Conservation (phyloP, 345 rosid genomes). For the Linum usitatissimum region DNA sequence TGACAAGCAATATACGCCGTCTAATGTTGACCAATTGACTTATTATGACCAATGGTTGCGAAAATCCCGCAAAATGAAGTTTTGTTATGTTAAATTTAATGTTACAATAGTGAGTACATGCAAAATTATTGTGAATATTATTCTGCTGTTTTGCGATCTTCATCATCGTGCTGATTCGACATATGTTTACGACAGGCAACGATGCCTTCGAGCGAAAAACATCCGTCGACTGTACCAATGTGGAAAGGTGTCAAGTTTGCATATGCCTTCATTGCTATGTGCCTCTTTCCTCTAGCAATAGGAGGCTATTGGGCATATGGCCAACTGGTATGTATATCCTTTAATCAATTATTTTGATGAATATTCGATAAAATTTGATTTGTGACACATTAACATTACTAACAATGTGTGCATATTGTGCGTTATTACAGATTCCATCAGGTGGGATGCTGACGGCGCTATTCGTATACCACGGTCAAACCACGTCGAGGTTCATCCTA, state of each 20-base stretch:
- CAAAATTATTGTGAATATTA: too few species aligned
- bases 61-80: too few species aligned
- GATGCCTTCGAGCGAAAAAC: conserved; percentile 66
- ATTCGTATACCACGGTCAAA: conserved; percentile 24
- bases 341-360: too few species aligned
- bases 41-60: too few species aligned
- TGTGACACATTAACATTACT: too few species aligned
- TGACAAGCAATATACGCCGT: too few species aligned
- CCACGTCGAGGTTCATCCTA: conserved; percentile 26
- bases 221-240: conserved; percentile 57
- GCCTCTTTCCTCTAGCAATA: conserved; percentile 47
- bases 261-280: conserved; percentile 35
- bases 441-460: conserved; percentile 52
- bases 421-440: conserved; percentile 33
- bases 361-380: too few species aligned
- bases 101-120: too few species aligned
- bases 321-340: conserved; percentile 18
- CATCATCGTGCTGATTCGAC: background rate
- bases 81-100: too few species aligned
- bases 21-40: too few species aligned
- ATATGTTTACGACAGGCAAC: conserved; percentile 32
- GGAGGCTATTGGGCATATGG: conserved; percentile 74
- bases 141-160: too few species aligned
- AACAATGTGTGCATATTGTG: too few species aligned
- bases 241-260: conserved; percentile 58